These are phyloP conservation scores for Phylloporus sp. DNA, from an alignment of 768 basidiomycete genomes.

Conservation along the genomic window DNA sequence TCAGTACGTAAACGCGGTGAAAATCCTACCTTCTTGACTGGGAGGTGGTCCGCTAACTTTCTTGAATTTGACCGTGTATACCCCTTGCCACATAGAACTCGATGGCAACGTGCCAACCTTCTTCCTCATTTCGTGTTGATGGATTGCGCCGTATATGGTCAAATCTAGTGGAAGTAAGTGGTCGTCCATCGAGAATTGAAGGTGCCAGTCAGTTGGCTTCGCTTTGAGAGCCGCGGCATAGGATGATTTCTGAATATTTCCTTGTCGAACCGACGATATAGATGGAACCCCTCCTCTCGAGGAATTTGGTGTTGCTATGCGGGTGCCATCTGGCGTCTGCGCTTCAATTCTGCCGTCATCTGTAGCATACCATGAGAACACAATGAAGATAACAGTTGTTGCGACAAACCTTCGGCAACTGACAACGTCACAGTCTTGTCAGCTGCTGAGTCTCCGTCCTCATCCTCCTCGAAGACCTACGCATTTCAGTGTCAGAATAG, in stretches of 20 bases:
- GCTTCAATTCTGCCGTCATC: constrained; percentile 94
- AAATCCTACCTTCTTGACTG: constrained; percentile 50
- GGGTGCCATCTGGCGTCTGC: constrained; percentile 94
- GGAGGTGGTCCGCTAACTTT: constrained; percentile 83
- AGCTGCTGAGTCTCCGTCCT: constrained; percentile 63
- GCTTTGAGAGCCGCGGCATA: constrained; percentile 94
- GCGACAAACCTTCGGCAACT: constrained; percentile 64
- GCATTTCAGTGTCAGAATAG: constrained; percentile 12
- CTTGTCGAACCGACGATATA: constrained; percentile 30
- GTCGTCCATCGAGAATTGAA: constrained; percentile 93
- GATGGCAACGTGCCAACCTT: constrained; percentile 57
- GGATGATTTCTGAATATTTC: constrained; percentile 48
- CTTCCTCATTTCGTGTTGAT: constrained; percentile 83
- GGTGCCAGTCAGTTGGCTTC: constrained; percentile 93
- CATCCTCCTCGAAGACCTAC: constrained; percentile 82
- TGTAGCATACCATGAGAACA: constrained; percentile 25
- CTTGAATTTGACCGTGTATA: constrained; percentile 90
- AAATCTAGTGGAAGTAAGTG: constrained; percentile 77
- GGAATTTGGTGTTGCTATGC: constrained; percentile 82
- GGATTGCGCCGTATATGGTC: constrained; percentile 95
- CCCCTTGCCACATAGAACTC: constrained; percentile 80
- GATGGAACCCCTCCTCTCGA: constrained; percentile 40
- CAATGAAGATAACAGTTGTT: neutral
- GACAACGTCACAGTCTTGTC: constrained; percentile 87
- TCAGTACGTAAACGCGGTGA: neutral